These are phyloP conservation scores for Sphagnum contortum DNA, from an alignment of 225 moss, liverwort and hornwort species.

Conservation along the genomic window DNA sequence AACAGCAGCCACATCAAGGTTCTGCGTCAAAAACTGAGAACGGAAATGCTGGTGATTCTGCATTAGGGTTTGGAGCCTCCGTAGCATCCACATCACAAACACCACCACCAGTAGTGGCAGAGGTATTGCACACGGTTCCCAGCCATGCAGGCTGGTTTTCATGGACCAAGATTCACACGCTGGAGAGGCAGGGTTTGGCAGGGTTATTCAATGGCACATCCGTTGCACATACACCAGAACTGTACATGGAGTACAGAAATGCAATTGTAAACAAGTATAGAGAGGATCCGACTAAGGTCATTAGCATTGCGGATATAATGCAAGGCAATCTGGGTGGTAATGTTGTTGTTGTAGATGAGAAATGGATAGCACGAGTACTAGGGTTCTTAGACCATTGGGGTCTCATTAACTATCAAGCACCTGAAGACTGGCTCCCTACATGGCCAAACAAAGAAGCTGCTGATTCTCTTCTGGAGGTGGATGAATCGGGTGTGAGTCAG, in stretches of 20 bases:
- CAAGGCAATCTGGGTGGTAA: slow-evolving; percentile 54
- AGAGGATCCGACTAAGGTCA: slow-evolving; percentile 52
- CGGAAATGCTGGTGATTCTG: too few species aligned
- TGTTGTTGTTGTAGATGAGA: slow-evolving; percentile 22
- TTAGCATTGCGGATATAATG: slow-evolving; percentile 47
- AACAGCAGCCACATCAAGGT: too few species aligned
- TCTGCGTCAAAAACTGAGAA: too few species aligned
- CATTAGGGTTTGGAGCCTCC: too few species aligned
- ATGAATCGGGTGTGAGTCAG: slow-evolving; percentile 40
- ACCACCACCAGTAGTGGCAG: neutral
- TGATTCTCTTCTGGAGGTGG: slow-evolving; percentile 40
- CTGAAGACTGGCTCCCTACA: slow-evolving; percentile 51
- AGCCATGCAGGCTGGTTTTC: slow-evolving; percentile 91
- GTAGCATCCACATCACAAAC: too few species aligned
- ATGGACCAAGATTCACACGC: slow-evolving; percentile 67
- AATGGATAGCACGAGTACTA: slow-evolving; percentile 48
- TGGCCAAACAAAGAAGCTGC: slow-evolving; percentile 20
- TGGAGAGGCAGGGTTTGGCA: slow-evolving; percentile 74
- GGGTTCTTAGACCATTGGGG: slow-evolving; percentile 99
- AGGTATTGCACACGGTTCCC: slow-evolving; percentile 40
- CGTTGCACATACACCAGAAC: slow-evolving; percentile 52
- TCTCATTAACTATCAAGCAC: slow-evolving; percentile 84
- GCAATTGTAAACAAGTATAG: slow-evolving; percentile 70
- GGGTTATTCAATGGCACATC: slow-evolving; percentile 72
- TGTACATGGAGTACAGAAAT: slow-evolving; percentile 70